Evolutionary conservation across 2,329 filamentous ascomycete species (phyloP).

Genomic region (Nakataea oryzae): DNA sequence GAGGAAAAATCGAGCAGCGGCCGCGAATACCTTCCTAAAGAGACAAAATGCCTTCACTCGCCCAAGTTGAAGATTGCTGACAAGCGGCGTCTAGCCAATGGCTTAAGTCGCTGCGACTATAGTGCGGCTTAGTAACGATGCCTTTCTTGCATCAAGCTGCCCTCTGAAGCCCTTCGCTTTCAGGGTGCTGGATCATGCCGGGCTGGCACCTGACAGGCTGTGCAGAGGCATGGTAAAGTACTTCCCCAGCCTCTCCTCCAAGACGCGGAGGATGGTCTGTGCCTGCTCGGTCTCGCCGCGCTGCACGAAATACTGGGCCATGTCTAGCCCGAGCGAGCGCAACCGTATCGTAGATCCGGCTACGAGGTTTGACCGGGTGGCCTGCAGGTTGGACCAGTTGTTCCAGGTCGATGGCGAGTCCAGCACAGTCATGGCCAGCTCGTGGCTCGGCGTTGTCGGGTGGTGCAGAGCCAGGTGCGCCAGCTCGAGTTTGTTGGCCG

Average conservation of each 20-base stretch:
- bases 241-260: not conserved
- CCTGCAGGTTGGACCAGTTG: not conserved
- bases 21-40: not conserved
- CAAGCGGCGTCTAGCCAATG: no score
- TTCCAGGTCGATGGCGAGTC: constrained; percentile 9
- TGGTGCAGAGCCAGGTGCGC: constrained; percentile 47
- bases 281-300: constrained; percentile 30
- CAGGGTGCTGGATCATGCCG: not conserved
- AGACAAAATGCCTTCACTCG: not conserved
- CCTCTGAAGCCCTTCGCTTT: not conserved
- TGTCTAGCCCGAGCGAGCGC: not conserved
- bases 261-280: constrained; percentile 20
- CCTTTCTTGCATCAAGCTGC: not conserved
- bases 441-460: constrained; percentile 36
- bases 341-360: not conserved
- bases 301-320: constrained; percentile 21
- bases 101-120: no score
- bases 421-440: constrained; percentile 36
- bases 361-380: not conserved
- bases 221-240: not conserved
- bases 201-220: not conserved
- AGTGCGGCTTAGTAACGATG: no score
- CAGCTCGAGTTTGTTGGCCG: constrained; percentile 23
- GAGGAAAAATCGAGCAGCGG: not conserved
- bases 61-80: no score